Base-by-base conservation (phyloP, 352 stramenopile species). In the Phytophthora sp. region DNA sequence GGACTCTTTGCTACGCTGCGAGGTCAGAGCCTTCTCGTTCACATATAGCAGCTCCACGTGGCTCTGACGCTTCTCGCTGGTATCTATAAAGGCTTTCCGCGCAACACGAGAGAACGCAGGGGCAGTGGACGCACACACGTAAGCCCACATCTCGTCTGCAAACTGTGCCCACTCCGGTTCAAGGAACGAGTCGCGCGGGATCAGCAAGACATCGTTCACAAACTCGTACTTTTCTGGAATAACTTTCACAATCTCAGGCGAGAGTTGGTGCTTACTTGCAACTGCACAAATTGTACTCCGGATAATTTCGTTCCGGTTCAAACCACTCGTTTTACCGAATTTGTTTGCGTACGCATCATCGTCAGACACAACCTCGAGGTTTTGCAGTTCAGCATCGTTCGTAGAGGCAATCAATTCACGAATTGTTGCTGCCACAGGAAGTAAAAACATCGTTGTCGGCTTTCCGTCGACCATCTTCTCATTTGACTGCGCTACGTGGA, bases 141-240 rank as follows among this genome's bases (percentile, higher is more conserved):
- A 64, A 9, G 62, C 51, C 87, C 87, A 95, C 82, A 95, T 89
- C 2, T 86, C 57, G 8, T 71, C 36, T 15, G 71, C 80, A 44
- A 89, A 85, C 9, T 71, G 30, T 18, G 49, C 23, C 88, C 88
- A 95, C 54, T 84, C 64, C 3, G 62, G 50, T 26, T 93, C 78
- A 0, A 80, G 30, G 46, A 92, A 96, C 1, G 83, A 75, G 13
- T 88, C 80, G 12, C 83, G 82, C 9, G 84, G 77, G 16, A 94
- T 73, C 16, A 95, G 36, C 42, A 95, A 50, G 3, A 95, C 73
- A 66, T 95, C 88, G 23, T 72, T 64, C 9, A 95, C 69, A 59
- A 92, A 94, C 62, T 96, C 88, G 51, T 84, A 94, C 39, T 87
- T 89, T 20, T 90, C 74, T 0, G 85, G 85, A 33, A 88, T 78